Percentiles rank a stretch among this genome's conserved stretches.
phyloP scores from a whole-genome alignment of 495 filamentous ascomycete genomes.

The Penicillium samsonianum region DNA sequence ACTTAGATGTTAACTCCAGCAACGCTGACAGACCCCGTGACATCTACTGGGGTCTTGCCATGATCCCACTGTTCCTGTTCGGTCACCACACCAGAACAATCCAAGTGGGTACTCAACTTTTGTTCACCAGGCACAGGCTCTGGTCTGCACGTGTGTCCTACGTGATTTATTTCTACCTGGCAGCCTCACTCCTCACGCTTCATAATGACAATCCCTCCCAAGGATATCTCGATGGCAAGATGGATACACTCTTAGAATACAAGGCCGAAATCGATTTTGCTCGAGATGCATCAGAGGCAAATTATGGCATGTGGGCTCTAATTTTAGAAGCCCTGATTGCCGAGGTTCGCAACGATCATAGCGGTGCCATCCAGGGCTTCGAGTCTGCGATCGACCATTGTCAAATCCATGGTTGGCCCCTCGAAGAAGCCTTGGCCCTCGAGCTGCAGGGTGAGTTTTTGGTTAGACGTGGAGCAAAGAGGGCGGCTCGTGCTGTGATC shows the following conservation, averaged over 20 bases:
- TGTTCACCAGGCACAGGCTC: slow-evolving; percentile 58
- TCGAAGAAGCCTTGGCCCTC: slow-evolving; percentile 79
- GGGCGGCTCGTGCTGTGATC: slow-evolving; percentile 71
- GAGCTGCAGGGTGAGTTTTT: slow-evolving; percentile 75
- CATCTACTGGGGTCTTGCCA: slow-evolving; percentile 71
- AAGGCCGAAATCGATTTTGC: slow-evolving; percentile 69
- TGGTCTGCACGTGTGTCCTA: slow-evolving; percentile 74
- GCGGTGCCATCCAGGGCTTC: slow-evolving; percentile 62
- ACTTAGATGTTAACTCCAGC: slow-evolving; percentile 48
- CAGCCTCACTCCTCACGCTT: slow-evolving; percentile 64
- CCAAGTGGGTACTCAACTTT: slow-evolving; percentile 62
- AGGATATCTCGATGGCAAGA: slow-evolving; percentile 53
- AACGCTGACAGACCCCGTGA: slow-evolving; percentile 61
- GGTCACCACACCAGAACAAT: slow-evolving; percentile 72
- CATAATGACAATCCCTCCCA: slow-evolving; percentile 56
- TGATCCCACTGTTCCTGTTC: slow-evolving; percentile 72
- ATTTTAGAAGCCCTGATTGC: slow-evolving; percentile 71
- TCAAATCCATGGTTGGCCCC: slow-evolving; percentile 69
- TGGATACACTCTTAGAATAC: slow-evolving; percentile 56
- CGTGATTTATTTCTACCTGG: slow-evolving; percentile 66
- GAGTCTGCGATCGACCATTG: slow-evolving; percentile 81
- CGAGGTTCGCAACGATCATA: slow-evolving; percentile 65
- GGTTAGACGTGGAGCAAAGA: slow-evolving; percentile 65
- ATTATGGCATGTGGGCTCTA: slow-evolving; percentile 77
- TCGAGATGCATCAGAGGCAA: slow-evolving; percentile 67